These are phyloP conservation scores for Diaporthe citri DNA, from an alignment of 2,329 filamentous ascomycete genomes.

Conservation along the genomic window DNA sequence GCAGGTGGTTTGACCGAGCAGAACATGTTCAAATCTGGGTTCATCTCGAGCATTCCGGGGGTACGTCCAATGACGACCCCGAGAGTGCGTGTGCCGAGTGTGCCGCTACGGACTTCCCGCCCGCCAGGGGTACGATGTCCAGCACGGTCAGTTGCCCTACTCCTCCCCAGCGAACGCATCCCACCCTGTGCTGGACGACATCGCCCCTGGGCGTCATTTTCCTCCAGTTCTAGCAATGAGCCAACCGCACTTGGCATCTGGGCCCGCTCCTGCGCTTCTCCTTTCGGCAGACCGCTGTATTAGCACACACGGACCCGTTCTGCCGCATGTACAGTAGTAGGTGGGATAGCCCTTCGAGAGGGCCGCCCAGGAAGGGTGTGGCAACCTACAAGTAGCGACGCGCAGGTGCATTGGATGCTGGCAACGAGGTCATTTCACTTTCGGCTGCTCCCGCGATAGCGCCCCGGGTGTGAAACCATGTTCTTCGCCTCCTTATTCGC, in stretches of 20 bases:
- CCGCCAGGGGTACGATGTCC: conserved; percentile 4
- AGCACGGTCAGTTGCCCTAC: too few species aligned
- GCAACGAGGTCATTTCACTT: not conserved
- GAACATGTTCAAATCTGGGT: not conserved
- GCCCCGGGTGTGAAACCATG: not conserved
- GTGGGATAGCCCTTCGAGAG: not conserved
- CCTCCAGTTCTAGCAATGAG: not conserved
- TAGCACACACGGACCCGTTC: not conserved
- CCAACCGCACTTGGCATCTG: not conserved
- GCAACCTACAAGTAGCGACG: not conserved
- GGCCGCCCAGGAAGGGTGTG: not conserved
- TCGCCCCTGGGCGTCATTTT: conserved; percentile 4
- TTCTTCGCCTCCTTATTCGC: not conserved
- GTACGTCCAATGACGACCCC: not conserved
- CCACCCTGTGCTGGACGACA: not conserved
- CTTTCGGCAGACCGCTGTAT: not conserved
- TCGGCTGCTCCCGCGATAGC: conserved; percentile 23
- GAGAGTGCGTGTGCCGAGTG: not conserved
- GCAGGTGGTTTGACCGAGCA: conserved; percentile 25
- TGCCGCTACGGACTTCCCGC: not conserved
- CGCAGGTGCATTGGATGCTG: not conserved
- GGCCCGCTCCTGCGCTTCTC: not conserved
- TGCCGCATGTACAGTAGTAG: not conserved
- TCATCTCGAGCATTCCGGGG: not conserved
- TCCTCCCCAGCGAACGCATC: not conserved